Evolutionary conservation across 495 filamentous ascomycete genomes (phyloP).

Genomic region (Penicillium herquei): DNA sequence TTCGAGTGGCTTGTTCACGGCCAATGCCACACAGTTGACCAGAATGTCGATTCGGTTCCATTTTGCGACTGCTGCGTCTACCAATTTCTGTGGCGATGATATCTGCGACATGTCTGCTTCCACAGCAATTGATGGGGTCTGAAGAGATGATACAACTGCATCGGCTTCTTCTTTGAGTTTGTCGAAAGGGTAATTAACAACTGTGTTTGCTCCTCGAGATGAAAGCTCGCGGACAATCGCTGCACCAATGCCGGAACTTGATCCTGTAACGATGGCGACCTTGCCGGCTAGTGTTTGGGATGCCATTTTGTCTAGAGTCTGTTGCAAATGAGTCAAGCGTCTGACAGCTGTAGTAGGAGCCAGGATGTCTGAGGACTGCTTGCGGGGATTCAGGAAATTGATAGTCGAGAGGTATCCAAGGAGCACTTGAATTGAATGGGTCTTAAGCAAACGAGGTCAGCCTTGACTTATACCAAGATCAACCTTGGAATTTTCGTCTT

Average conservation of each 20-base stretch:
- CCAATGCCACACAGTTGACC: conserved; percentile 39
- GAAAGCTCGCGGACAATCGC: conserved; percentile 36
- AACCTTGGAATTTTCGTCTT: no score
- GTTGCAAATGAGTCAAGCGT: neutral
- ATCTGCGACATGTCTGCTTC: conserved; percentile 21
- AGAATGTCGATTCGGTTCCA: conserved; percentile 32
- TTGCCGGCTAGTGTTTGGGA: conserved; percentile 38
- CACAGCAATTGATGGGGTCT: conserved; percentile 12
- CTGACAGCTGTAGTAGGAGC: neutral
- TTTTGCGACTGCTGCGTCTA: conserved; percentile 16
- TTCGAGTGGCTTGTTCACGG: conserved; percentile 35
- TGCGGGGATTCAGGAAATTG: neutral
- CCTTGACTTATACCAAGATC: no score
- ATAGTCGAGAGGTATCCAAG: neutral
- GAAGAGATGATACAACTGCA: conserved; percentile 10
- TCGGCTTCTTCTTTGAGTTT: conserved; percentile 17
- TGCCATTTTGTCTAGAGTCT: conserved; percentile 6
- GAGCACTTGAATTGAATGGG: neutral
- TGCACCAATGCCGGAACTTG: conserved; percentile 37
- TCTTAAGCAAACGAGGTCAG: no score
- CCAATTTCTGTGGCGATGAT: conserved; percentile 13
- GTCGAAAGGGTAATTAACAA: conserved; percentile 34
- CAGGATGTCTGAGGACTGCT: neutral
- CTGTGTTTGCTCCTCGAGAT: conserved; percentile 43
- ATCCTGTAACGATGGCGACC: conserved; percentile 39